Percentiles rank a stretch among this genome's conserved stretches.
Conservation (phyloP, 2,329 filamentous ascomycete species). For the Sarocladium kiliense region DNA sequence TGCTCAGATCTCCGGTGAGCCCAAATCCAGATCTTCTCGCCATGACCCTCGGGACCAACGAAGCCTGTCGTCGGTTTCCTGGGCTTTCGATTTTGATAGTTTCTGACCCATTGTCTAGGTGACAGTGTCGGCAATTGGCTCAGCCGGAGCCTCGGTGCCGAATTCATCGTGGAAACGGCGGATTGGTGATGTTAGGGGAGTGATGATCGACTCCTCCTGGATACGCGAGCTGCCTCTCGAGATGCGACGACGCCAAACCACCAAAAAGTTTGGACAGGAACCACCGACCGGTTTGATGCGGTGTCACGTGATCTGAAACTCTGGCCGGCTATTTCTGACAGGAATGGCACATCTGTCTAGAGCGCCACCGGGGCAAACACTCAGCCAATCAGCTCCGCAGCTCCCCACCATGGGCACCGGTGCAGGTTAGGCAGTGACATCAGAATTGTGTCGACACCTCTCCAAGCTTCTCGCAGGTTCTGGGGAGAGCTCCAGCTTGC, state of each 20-base stretch:
- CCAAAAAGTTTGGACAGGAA: constrained; percentile 7
- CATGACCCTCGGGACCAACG: constrained; percentile 35
- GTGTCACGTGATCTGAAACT: constrained; percentile 19
- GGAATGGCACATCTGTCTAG: background rate
- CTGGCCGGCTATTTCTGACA: background rate
- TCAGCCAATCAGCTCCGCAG: constrained; percentile 15
- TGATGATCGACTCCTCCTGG: constrained; percentile 1
- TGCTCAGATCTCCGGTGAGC: constrained; percentile 44
- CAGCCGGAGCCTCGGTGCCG: constrained; percentile 27
- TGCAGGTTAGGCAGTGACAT: constrained; percentile 25
- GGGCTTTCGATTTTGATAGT: constrained; percentile 18
- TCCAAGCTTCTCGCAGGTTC: constrained; percentile 26
- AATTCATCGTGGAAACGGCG: constrained; percentile 27
- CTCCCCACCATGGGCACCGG: constrained; percentile 19
- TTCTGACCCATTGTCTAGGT: constrained; percentile 33
- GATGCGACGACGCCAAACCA: background rate
- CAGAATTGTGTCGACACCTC: constrained; percentile 20
- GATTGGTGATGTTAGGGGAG: background rate
- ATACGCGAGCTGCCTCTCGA: background rate
- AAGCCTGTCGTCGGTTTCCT: constrained; percentile 17
- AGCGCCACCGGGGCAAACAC: background rate
- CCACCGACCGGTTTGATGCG: background rate
- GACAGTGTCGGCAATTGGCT: constrained; percentile 38
- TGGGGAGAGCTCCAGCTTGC: background rate
- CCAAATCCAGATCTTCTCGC: constrained; percentile 55